Conservation (phyloP, 352 stramenopile genomes). For the Ophiocytium majus region DNA sequence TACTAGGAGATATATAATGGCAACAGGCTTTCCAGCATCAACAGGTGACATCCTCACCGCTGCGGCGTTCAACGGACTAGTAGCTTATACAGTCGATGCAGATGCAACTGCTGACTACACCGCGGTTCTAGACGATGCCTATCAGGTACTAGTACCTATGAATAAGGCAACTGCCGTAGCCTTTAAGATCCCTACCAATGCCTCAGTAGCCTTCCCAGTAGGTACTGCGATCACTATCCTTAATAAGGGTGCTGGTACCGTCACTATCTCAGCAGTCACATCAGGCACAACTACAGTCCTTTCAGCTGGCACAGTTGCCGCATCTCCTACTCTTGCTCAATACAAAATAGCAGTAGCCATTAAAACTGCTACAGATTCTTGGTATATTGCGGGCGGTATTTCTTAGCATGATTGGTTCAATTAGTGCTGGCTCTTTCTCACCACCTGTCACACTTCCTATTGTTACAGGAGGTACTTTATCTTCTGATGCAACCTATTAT, state of each 20-base stretch:
- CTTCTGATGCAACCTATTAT: too few species aligned
- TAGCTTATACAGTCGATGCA: background rate
- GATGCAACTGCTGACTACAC: background rate
- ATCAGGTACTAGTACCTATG: conserved; percentile 16
- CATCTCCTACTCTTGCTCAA: conserved; percentile 6
- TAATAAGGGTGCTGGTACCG: conserved; percentile 3
- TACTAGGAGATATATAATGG: conserved; percentile 14
- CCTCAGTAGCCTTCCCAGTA: background rate
- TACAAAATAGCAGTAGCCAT: background rate
- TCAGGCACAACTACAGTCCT: conserved; percentile 11
- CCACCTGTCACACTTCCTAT: too few species aligned
- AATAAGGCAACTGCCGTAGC: conserved; percentile 9
- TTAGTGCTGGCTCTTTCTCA: too few species aligned
- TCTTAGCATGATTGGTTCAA: too few species aligned
- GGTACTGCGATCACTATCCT: background rate
- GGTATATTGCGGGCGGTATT: background rate
- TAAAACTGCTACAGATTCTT: background rate
- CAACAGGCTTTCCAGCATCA: conserved; percentile 13
- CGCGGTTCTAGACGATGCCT: background rate
- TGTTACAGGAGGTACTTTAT: too few species aligned
- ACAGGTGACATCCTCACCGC: conserved; percentile 7
- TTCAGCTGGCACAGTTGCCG: conserved; percentile 11
- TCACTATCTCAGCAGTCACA: conserved; percentile 15
- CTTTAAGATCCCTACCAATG: conserved; percentile 15
- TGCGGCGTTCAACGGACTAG: background rate